phyloP scores from a whole-genome alignment of 768 basidiomycete genomes.

The Boletus pseudo-olivaceus region DNA sequence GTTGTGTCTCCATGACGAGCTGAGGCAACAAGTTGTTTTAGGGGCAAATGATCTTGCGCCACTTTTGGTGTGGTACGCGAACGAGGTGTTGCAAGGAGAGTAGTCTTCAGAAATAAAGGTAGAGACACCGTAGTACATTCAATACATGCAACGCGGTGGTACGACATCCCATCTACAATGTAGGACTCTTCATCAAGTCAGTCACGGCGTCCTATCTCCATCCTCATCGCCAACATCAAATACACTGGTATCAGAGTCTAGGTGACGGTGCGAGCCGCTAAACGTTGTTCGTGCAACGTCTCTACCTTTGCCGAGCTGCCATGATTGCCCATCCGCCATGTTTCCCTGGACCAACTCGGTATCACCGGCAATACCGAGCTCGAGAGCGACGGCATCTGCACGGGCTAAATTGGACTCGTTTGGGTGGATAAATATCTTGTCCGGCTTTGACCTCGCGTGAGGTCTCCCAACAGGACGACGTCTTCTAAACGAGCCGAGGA shows the following conservation, averaged over 20 bases:
- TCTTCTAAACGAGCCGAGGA: slow-evolving; percentile 14
- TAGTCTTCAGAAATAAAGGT: not conserved
- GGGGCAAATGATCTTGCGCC: not conserved
- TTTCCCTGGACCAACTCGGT: slow-evolving; percentile 45
- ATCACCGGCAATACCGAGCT: slow-evolving; percentile 48
- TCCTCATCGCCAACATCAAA: slow-evolving; percentile 18
- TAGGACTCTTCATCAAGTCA: not conserved
- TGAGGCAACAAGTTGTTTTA: not conserved
- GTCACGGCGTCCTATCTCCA: slow-evolving; percentile 5
- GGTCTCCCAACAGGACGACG: slow-evolving; percentile 24
- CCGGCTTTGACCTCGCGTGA: slow-evolving; percentile 54
- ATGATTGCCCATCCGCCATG: slow-evolving; percentile 38
- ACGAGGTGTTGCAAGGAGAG: not conserved
- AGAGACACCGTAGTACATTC: not conserved
- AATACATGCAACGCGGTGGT: not conserved
- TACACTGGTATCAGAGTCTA: slow-evolving; percentile 1
- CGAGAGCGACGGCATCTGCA: slow-evolving; percentile 57
- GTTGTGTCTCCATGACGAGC: not conserved
- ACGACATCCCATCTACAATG: not conserved
- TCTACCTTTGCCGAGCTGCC: slow-evolving; percentile 51
- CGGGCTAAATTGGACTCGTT: slow-evolving; percentile 60
- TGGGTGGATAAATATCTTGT: slow-evolving; percentile 61
- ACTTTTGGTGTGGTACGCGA: not conserved
- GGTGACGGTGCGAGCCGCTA: slow-evolving; percentile 15
- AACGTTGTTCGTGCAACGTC: slow-evolving; percentile 49